phyloP scores from a whole-genome alignment of 371 early-diverging fungal genomes.

The Mycotypha africana region DNA sequence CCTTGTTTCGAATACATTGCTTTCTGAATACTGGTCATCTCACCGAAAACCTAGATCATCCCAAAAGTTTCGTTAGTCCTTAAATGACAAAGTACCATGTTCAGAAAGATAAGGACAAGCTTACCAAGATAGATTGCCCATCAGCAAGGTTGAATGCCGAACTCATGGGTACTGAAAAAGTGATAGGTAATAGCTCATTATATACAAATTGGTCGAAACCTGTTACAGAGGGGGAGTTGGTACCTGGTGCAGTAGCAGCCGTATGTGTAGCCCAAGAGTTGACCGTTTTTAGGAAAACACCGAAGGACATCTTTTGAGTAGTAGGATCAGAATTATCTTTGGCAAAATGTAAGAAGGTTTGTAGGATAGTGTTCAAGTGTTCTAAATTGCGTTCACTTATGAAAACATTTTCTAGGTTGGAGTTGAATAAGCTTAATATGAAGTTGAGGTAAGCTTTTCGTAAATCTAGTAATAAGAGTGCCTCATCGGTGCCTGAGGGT shows the following conservation, averaged over 20 bases:
- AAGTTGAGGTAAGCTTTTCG: slow-evolving; percentile 82
- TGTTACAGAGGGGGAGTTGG: slow-evolving; percentile 5
- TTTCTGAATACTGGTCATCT: slow-evolving; percentile 77
- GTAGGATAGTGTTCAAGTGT: slow-evolving; percentile 69
- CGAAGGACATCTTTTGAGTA: slow-evolving; percentile 80
- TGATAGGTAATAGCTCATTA: slow-evolving; percentile 67
- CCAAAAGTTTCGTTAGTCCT: too few relatives aligned
- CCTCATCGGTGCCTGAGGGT: slow-evolving; percentile 89
- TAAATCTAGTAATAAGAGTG: slow-evolving; percentile 67
- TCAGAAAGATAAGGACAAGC: neutral
- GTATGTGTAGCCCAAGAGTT: slow-evolving; percentile 69
- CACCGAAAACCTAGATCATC: slow-evolving; percentile 58
- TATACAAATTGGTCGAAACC: slow-evolving; percentile 77
- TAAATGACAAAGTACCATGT: too few relatives aligned
- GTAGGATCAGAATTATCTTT: slow-evolving; percentile 68
- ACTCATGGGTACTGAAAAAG: slow-evolving; percentile 82
- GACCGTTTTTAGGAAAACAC: slow-evolving; percentile 74
- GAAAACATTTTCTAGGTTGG: slow-evolving; percentile 73
- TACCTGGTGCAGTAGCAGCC: slow-evolving; percentile 1
- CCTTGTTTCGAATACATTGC: slow-evolving; percentile 62
- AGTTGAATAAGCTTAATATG: slow-evolving; percentile 76
- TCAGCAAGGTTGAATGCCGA: slow-evolving; percentile 72
- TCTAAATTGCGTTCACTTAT: slow-evolving; percentile 71
- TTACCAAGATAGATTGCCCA: slow-evolving; percentile 73
- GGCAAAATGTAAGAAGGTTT: slow-evolving; percentile 74